phyloP scores from a whole-genome alignment of 305 asterid species.

The Fraxinus greggii region DNA sequence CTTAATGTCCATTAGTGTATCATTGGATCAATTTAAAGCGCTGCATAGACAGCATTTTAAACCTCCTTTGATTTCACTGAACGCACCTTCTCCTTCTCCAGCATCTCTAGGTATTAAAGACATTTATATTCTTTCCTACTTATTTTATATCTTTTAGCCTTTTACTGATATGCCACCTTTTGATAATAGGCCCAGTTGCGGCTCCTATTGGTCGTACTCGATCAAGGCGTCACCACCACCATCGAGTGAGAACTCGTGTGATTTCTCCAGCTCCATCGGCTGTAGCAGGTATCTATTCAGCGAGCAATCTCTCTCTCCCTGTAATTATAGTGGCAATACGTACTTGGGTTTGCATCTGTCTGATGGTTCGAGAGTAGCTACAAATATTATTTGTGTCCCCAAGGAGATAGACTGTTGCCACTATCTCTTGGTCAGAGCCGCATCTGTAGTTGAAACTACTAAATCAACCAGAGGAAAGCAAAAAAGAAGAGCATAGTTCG shows the following conservation, averaged over 20 bases:
- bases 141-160: not conserved
- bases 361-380: not conserved
- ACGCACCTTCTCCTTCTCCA: slow-evolving; percentile 63
- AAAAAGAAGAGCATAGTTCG: not conserved
- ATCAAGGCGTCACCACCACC: slow-evolving; percentile 46
- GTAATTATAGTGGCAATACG: not conserved
- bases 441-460: not conserved
- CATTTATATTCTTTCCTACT: slow-evolving; percentile 14
- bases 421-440: not conserved
- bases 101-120: slow-evolving; percentile 52
- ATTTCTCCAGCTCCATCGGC: slow-evolving; percentile 75
- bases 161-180: slow-evolving; percentile 35
- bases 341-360: not conserved
- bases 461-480: not conserved
- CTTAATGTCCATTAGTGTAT: slow-evolving; percentile 36
- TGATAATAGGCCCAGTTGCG: slow-evolving; percentile 45
- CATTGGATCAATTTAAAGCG: slow-evolving; percentile 39
- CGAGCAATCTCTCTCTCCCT: not conserved
- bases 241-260: slow-evolving; percentile 37
- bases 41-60: slow-evolving; percentile 42
- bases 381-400: not conserved
- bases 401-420: not conserved
- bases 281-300: slow-evolving; percentile 54
- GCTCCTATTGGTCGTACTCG: slow-evolving; percentile 42
- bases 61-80: slow-evolving; percentile 30